These are phyloP conservation scores for Blastocladiella emersonii DNA, from an alignment of 371 early-diverging fungal species.

Conservation along the genomic window DNA sequence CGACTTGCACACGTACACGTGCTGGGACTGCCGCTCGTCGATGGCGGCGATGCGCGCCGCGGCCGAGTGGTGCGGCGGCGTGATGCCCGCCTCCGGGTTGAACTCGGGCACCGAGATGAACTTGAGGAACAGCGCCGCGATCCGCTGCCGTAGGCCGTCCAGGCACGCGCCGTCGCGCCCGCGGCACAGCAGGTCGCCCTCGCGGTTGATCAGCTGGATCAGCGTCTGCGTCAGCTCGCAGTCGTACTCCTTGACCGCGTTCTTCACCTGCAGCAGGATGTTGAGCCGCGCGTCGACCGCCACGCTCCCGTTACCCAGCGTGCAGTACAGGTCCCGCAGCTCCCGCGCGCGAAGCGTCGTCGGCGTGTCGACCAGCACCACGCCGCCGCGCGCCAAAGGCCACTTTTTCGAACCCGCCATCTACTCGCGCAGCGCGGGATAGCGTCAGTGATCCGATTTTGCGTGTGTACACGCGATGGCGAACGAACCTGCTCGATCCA, in stretches of 20 bases:
- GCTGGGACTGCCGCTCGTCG: not conserved
- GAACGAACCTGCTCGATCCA: constrained; percentile 22
- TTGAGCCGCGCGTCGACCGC: constrained; percentile 34
- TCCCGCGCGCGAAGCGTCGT: constrained; percentile 32
- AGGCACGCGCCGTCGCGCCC: constrained; percentile 24
- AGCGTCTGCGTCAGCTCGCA: constrained; percentile 33
- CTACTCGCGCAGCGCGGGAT: constrained; percentile 4
- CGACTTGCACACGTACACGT: constrained; percentile 7
- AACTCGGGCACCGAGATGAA: constrained; percentile 40
- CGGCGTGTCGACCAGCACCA: constrained; percentile 27
- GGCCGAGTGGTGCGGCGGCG: not conserved
- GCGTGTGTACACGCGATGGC: too few relatives aligned
- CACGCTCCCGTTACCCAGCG: constrained; percentile 17
- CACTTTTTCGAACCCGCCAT: constrained; percentile 32
- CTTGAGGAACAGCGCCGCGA: constrained; percentile 29
- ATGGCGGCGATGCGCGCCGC: not conserved
- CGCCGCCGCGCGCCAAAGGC: constrained; percentile 13
- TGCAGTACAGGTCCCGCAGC: constrained; percentile 32
- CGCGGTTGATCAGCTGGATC: constrained; percentile 36
- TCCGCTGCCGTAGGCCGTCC: constrained; percentile 32
- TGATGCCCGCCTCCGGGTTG: constrained; percentile 27
- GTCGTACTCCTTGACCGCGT: constrained; percentile 40
- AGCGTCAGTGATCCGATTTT: not conserved
- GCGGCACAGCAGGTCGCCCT: constrained; percentile 32
- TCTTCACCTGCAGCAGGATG: constrained; percentile 35